Evolutionary conservation across 352 stramenopile genomes (phyloP).

Genomic region (Pythium aristosporum): DNA sequence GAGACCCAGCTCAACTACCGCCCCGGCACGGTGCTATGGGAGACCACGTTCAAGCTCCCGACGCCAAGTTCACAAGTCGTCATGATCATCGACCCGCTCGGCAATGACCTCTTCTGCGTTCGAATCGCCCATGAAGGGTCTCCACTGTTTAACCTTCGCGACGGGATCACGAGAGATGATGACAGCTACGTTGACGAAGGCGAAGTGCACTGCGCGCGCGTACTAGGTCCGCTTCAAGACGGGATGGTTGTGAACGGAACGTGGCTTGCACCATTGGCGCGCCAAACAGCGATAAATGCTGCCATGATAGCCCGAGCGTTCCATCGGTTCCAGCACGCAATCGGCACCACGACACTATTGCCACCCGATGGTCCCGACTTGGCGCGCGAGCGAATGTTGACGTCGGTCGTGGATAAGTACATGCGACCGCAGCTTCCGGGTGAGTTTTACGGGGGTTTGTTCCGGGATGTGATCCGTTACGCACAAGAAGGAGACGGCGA

Average conservation of each 20-base stretch:
- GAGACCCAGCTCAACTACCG: constrained; percentile 85
- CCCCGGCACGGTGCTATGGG: constrained; percentile 76
- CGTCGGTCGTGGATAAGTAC: constrained; percentile 72
- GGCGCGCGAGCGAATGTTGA: constrained; percentile 72
- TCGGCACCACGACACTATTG: constrained; percentile 54
- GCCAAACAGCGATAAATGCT: constrained; percentile 83
- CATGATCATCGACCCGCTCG: constrained; percentile 81
- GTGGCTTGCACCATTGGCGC: constrained; percentile 79
- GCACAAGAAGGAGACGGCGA: constrained; percentile 19
- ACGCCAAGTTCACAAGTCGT: constrained; percentile 75
- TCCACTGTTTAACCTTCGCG: constrained; percentile 69
- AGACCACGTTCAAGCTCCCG: constrained; percentile 70
- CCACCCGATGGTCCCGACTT: constrained; percentile 65
- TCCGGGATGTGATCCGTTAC: constrained; percentile 51
- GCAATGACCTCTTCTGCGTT: constrained; percentile 84
- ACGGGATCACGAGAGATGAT: constrained; percentile 72
- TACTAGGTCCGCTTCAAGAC: constrained; percentile 79
- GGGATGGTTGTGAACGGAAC: constrained; percentile 82
- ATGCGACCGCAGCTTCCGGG: constrained; percentile 81
- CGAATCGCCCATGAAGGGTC: constrained; percentile 80
- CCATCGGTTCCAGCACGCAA: constrained; percentile 74
- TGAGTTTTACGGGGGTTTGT: constrained; percentile 85
- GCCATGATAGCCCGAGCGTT: constrained; percentile 66
- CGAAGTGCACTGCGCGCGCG: constrained; percentile 78
- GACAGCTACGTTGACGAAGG: constrained; percentile 76